A percentile compares a stretch with the other conserved stretches of the same genome.
Evolutionary conservation across 257 asterid species (phyloP).

Genomic region (Solanum stenotomum): DNA sequence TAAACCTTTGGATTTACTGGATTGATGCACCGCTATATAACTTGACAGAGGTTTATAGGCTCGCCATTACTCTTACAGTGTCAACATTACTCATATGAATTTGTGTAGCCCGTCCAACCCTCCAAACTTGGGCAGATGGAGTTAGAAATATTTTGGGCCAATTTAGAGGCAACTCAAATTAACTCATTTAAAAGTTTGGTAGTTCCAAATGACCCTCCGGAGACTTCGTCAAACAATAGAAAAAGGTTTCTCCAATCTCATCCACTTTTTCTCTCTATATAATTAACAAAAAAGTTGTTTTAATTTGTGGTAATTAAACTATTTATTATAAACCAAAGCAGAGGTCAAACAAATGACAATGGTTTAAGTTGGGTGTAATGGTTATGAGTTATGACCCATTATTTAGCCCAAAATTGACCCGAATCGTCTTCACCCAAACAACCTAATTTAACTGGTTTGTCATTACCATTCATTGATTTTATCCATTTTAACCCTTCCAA

Average conservation of each 20-base stretch:
- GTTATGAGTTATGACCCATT: background rate
- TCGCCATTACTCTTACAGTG: background rate
- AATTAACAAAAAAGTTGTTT: background rate
- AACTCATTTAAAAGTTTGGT: background rate
- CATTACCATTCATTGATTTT: background rate
- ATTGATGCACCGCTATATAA: background rate
- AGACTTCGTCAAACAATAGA: background rate
- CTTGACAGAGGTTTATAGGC: background rate
- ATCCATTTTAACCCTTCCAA: background rate
- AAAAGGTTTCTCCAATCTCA: background rate
- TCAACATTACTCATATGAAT: background rate
- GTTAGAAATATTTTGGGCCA: background rate
- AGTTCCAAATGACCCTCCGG: background rate
- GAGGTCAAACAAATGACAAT: background rate
- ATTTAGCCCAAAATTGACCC: background rate
- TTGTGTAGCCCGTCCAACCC: background rate
- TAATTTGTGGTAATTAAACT: background rate
- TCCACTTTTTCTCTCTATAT: background rate
- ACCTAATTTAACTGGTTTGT: background rate
- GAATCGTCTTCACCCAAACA: background rate
- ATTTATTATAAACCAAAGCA: background rate
- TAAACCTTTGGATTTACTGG: background rate
- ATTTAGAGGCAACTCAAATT: background rate
- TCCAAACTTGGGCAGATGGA: background rate
- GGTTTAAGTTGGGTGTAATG: background rate